phyloP scores from a whole-genome alignment of 495 filamentous ascomycete genomes.

The Neurospora sp. region DNA sequence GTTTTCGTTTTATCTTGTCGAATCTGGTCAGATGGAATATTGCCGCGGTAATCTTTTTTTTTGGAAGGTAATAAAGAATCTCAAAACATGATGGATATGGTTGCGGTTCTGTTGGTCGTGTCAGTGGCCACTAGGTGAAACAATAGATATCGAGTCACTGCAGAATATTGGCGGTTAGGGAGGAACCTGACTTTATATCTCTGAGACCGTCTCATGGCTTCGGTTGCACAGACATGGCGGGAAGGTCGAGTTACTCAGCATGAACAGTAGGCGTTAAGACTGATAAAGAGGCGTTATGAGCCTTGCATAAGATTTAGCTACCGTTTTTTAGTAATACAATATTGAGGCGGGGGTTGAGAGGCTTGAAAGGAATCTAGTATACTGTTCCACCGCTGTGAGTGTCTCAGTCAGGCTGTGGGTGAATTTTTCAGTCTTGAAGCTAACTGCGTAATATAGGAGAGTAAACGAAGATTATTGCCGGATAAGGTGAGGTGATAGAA shows the following conservation, averaged over 20 bases:
- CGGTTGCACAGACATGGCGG: not conserved
- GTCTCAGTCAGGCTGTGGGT: not conserved
- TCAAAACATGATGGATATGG: not conserved
- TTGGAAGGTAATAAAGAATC: not conserved
- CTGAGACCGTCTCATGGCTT: not conserved
- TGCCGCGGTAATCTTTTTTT: not conserved
- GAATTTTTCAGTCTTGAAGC: not conserved
- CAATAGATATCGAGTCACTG: constrained; percentile 6
- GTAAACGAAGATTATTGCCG: not conserved
- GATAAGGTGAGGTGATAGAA: not conserved
- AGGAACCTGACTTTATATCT: not conserved
- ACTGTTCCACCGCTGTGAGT: not conserved
- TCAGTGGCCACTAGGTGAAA: constrained; percentile 12
- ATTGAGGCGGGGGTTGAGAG: not conserved
- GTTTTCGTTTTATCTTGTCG: not conserved
- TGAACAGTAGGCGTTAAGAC: not conserved
- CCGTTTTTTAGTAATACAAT: not conserved
- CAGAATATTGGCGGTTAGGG: not conserved
- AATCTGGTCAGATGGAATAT: not conserved
- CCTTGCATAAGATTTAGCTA: not conserved
- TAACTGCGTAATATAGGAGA: not conserved
- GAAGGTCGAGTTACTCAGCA: not conserved
- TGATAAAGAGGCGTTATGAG: not conserved
- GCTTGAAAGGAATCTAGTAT: not conserved
- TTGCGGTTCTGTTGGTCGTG: constrained; percentile 1